Percentiles rank a stretch among this genome's conserved stretches.
phyloP scores from a whole-genome alignment of 2,329 filamentous ascomycete species.

The Phaeosphaeria sp. region DNA sequence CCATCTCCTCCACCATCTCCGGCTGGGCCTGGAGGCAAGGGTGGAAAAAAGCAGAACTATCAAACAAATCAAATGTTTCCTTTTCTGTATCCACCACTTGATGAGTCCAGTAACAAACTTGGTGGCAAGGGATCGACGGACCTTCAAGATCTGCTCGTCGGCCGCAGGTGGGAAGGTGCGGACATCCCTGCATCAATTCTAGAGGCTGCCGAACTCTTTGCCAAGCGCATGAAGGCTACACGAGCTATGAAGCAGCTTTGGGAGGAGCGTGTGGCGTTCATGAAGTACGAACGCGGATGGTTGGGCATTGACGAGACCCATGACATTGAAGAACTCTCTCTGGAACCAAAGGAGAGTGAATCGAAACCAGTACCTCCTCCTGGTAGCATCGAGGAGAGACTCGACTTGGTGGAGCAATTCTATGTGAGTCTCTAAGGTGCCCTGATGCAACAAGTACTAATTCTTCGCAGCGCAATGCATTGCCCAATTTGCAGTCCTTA shows the following conservation, averaged over 20 bases:
- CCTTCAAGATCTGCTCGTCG: slow-evolving; percentile 79
- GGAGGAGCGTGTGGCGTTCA: slow-evolving; percentile 89
- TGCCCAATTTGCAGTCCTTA: slow-evolving; percentile 89
- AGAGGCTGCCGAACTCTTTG: slow-evolving; percentile 92
- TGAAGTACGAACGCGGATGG: slow-evolving; percentile 93
- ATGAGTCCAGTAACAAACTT: slow-evolving; percentile 85
- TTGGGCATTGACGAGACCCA: slow-evolving; percentile 59
- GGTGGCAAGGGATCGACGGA: slow-evolving; percentile 87
- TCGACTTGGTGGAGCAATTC: slow-evolving; percentile 78
- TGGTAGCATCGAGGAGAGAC: slow-evolving; percentile 66
- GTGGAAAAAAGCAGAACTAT: slow-evolving; percentile 98
- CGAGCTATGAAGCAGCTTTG: slow-evolving; percentile 90
- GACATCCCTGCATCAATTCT: slow-evolving; percentile 94
- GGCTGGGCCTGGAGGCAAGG: slow-evolving; percentile 81
- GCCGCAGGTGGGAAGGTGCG: slow-evolving; percentile 88
- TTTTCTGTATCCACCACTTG: slow-evolving; percentile 93
- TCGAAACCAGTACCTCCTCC: slow-evolving; percentile 50
- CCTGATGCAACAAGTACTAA: slow-evolving; percentile 12
- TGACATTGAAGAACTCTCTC: slow-evolving; percentile 51
- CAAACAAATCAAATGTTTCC: slow-evolving; percentile 99
- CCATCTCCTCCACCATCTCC: slow-evolving; percentile 95
- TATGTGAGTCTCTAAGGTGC: slow-evolving; percentile 69
- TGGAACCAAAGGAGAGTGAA: slow-evolving; percentile 42
- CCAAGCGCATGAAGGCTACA: slow-evolving; percentile 87
- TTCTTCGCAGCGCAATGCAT: slow-evolving; percentile 68